phyloP scores from a whole-genome alignment of 108 stramenopile species.

The Skeletonema marinoi region DNA sequence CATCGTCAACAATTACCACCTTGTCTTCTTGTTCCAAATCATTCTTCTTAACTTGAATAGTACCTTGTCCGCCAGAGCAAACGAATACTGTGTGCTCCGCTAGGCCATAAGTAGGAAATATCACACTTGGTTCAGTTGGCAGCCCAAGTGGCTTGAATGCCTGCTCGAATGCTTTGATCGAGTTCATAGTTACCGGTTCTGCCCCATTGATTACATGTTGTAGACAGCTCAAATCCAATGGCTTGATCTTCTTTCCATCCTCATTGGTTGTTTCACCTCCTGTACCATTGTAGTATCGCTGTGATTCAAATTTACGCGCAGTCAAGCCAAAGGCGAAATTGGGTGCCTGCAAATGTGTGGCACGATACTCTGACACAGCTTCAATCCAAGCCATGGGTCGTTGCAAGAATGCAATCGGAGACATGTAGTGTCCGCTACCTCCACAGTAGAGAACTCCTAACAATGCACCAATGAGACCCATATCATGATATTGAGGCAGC shows the following conservation, averaged over 20 bases:
- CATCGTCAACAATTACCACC: slow-evolving; percentile 42
- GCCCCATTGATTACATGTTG: slow-evolving; percentile 96
- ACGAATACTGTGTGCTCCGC: slow-evolving; percentile 99
- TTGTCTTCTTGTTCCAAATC: slow-evolving; percentile 68
- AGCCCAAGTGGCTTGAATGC: slow-evolving; percentile 84
- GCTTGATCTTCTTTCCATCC: slow-evolving; percentile 19
- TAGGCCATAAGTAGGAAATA: slow-evolving; percentile 95
- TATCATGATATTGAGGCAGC: slow-evolving; percentile 99
- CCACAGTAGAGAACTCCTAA: slow-evolving; percentile 95
- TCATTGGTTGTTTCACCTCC: slow-evolving; percentile 11
- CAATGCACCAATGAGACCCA: slow-evolving; percentile 98
- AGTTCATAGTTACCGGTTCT: slow-evolving; percentile 87
- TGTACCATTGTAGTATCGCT: slow-evolving; percentile 29
- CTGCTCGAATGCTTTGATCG: slow-evolving; percentile 79
- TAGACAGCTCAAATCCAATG: slow-evolving; percentile 82
- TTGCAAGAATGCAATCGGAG: slow-evolving; percentile 94
- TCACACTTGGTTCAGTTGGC: slow-evolving; percentile 48
- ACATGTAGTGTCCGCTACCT: slow-evolving; percentile 95
- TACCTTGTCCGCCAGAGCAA: slow-evolving; percentile 82
- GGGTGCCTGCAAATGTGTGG: slow-evolving; percentile 97
- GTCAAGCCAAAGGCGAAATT: slow-evolving; percentile 96
- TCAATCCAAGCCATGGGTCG: slow-evolving; percentile 94
- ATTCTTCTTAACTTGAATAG: slow-evolving; percentile 65
- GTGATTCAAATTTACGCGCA: slow-evolving; percentile 82
- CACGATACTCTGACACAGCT: slow-evolving; percentile 77